Evolutionary conservation across 2,329 filamentous ascomycete genomes (phyloP).

Genomic region (Fusarium succisae): DNA sequence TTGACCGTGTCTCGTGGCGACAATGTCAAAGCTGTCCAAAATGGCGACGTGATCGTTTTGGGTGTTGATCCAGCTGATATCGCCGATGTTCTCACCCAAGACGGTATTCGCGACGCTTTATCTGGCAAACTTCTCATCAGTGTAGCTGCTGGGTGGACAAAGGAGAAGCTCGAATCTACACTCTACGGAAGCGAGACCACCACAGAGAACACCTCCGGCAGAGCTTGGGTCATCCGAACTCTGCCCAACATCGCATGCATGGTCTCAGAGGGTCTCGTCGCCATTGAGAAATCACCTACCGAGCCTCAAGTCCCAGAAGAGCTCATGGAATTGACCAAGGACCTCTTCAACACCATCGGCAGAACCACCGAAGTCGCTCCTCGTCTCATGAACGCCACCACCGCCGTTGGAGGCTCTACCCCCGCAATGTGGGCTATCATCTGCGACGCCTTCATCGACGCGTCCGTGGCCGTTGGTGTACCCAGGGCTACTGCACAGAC

Average conservation of each 20-base stretch:
- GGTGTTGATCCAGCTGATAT: constrained; percentile 59
- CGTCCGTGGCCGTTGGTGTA: constrained; percentile 67
- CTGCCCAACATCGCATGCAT: constrained; percentile 50
- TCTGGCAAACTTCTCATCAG: constrained; percentile 60
- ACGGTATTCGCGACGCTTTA: constrained; percentile 51
- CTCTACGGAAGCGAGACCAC: constrained; percentile 45
- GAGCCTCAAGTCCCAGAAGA: constrained; percentile 31
- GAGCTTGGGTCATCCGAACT: constrained; percentile 44
- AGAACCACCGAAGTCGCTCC: constrained; percentile 60
- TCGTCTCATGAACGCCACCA: constrained; percentile 64
- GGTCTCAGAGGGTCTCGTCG: constrained; percentile 47
- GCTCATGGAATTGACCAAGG: constrained; percentile 43
- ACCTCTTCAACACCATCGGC: constrained; percentile 66
- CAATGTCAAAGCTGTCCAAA: constrained; percentile 47
- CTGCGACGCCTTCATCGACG: constrained; percentile 67
- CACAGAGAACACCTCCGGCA: constrained; percentile 5
- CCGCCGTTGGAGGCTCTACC: constrained; percentile 67
- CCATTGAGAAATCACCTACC: constrained; percentile 42
- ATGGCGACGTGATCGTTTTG: constrained; percentile 55
- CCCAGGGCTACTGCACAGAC: constrained; percentile 63
- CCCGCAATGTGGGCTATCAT: constrained; percentile 69
- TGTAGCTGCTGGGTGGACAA: constrained; percentile 60
- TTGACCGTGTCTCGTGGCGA: constrained; percentile 46
- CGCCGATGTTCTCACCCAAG: constrained; percentile 47
- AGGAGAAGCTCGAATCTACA: constrained; percentile 49